Conservation (phyloP, 163 green algal species). For the Botryococcus braunii region DNA sequence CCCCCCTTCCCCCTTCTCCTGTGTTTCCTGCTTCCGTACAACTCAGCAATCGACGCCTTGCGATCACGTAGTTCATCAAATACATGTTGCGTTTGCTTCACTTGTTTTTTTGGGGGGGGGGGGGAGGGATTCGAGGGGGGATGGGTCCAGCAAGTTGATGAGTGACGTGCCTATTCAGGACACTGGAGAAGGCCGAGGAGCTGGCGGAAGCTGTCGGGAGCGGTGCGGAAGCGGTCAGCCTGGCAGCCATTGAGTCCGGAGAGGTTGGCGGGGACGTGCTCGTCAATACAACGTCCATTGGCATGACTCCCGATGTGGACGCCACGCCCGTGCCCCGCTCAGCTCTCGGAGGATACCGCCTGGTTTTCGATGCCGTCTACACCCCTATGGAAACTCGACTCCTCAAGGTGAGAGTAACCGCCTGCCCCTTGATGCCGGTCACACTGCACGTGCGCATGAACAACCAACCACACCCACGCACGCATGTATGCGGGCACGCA, state of each 20-base stretch:
- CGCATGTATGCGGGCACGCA: no score
- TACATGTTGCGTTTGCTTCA: no score
- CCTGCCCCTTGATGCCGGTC: no score
- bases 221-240: constrained; percentile 33
- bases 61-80: no score
- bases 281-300: constrained; percentile 87
- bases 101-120: no score
- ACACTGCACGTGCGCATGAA: no score
- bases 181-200: constrained; percentile 41
- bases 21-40: no score
- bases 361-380: constrained; percentile 98
- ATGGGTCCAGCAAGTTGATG: background rate
- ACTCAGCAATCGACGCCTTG: no score
- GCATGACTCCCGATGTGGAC: constrained; percentile 68
- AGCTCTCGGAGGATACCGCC: constrained; percentile 36
- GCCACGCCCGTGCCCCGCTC: constrained; percentile 35
- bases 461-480: no score
- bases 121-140: no score
- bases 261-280: constrained; percentile 67
- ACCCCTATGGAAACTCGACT: constrained; percentile 83
- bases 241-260: constrained; percentile 48
- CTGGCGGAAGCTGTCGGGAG: constrained; percentile 47
- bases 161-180: constrained; percentile 31
- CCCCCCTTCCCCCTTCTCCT: no score
- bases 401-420: constrained; percentile 42